Conservation (phyloP, 352 stramenopile genomes). For the Pythium aphanidermatum region DNA sequence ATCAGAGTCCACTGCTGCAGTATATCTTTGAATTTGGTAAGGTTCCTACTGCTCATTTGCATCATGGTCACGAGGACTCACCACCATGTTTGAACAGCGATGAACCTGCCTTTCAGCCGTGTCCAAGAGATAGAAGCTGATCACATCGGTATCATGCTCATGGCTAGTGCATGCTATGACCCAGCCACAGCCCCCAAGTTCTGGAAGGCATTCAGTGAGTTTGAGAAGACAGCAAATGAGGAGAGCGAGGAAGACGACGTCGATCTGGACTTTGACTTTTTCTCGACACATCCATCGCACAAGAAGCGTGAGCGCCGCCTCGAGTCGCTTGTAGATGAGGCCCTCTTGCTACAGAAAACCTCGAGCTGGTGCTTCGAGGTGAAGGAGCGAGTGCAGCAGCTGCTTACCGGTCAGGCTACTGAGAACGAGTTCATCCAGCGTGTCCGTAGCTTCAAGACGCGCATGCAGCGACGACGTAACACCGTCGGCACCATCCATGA, state of each 20-base stretch:
- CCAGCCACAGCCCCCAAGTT: conserved; percentile 41
- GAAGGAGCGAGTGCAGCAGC: conserved; percentile 44
- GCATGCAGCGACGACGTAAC: conserved; percentile 19
- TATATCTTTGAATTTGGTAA: conserved; percentile 57
- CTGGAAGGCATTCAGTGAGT: conserved; percentile 35
- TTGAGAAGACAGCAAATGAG: conserved; percentile 18
- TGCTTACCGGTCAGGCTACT: conserved; percentile 22
- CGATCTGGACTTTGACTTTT: conserved; percentile 46
- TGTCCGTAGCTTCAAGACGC: conserved; percentile 23
- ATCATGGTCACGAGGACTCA: too few relatives aligned
- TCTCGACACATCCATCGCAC: conserved; percentile 62
- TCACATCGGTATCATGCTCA: conserved; percentile 75
- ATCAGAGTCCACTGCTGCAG: conserved; percentile 56
- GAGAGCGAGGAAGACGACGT: conserved; percentile 22
- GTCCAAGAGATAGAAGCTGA: conserved; percentile 59
- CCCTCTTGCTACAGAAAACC: conserved; percentile 32
- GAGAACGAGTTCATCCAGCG: conserved; percentile 37
- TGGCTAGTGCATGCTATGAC: conserved; percentile 68
- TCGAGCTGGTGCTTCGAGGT: conserved; percentile 55
- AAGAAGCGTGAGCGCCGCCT: conserved; percentile 45
- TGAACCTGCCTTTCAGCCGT: conserved; percentile 60
- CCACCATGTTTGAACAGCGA: conserved; percentile 16
- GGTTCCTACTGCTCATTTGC: too few relatives aligned
- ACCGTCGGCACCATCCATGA: conserved; percentile 50
- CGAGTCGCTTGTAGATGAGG: conserved; percentile 33